Evolutionary conservation across 768 basidiomycete species (phyloP).

Genomic region (Calocera viscosa): DNA sequence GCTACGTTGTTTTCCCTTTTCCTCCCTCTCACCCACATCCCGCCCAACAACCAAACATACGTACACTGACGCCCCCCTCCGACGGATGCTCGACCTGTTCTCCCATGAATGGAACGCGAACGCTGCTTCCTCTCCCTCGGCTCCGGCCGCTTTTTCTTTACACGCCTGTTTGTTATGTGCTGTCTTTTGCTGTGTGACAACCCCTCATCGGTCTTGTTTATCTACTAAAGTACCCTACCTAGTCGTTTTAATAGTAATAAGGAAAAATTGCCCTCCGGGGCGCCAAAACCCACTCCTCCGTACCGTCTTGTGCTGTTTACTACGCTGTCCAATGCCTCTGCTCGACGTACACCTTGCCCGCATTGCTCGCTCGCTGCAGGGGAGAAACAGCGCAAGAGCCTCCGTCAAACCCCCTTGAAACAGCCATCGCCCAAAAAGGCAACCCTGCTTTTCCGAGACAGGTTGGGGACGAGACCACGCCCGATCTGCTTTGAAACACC

Average conservation of each 20-base stretch:
- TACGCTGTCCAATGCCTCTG: too few relatives aligned
- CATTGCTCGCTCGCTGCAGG: too few relatives aligned
- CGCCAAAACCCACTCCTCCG: not conserved
- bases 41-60: not conserved
- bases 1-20: not conserved
- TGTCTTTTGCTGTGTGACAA: not conserved
- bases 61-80: not conserved
- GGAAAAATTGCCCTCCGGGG: not conserved
- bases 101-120: not conserved
- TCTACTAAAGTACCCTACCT: not conserved
- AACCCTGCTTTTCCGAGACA: not conserved
- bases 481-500: not conserved
- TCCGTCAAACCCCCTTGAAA: slow-evolving; percentile 5
- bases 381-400: not conserved
- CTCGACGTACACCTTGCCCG: not conserved
- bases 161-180: not conserved
- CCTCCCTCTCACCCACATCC: not conserved
- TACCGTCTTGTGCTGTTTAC: not conserved
- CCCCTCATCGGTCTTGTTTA: not conserved
- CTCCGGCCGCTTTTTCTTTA: not conserved
- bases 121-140: not conserved
- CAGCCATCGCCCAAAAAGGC: not conserved
- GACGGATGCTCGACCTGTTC: not conserved
- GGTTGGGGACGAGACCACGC: not conserved
- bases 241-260: not conserved